Conservation (phyloP, 345 rosid species). For the Dimocarpus longan region DNA sequence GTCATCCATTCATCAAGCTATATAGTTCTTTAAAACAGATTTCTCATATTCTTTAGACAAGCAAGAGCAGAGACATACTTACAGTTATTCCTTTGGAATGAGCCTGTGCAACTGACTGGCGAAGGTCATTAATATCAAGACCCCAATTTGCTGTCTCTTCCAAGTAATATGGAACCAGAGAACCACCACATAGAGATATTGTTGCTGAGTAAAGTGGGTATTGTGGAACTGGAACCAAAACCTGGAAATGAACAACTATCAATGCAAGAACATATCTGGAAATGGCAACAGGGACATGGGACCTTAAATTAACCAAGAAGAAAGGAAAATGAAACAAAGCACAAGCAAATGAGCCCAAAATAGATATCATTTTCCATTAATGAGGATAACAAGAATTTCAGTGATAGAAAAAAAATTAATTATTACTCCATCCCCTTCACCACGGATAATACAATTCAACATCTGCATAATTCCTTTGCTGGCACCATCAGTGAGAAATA, state of each 20-base stretch:
- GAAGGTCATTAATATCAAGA: conserved; percentile 81
- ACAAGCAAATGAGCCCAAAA: background rate
- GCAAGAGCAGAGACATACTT: conserved; percentile 36
- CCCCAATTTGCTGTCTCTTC: conserved; percentile 99
- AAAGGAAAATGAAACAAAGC: background rate
- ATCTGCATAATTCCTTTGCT: conserved; percentile 99
- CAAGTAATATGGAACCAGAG: conserved; percentile 91
- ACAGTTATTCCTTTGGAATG: conserved; percentile 85
- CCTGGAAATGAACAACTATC: conserved; percentile 38
- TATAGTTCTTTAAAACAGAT: conserved; percentile 2
- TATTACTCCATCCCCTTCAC: conserved; percentile 86
- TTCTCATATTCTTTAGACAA: conserved; percentile 18
- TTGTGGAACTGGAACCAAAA: conserved; percentile 97
- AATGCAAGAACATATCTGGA: conserved; percentile 8
- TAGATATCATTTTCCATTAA: background rate
- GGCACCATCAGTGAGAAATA: conserved; percentile 97
- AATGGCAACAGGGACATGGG: background rate
- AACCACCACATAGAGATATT: conserved; percentile 82
- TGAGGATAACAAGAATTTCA: background rate
- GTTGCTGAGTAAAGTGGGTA: conserved; percentile 98
- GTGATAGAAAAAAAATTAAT: conserved; percentile 10
- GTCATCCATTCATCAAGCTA: conserved; percentile 18
- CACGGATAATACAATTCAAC: conserved; percentile 82
- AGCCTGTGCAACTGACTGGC: conserved; percentile 74
- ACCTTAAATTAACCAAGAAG: conserved; percentile 6